Base-by-base conservation (phyloP, 2,329 filamentous ascomycete species). In the Penicillium verrucosum region DNA sequence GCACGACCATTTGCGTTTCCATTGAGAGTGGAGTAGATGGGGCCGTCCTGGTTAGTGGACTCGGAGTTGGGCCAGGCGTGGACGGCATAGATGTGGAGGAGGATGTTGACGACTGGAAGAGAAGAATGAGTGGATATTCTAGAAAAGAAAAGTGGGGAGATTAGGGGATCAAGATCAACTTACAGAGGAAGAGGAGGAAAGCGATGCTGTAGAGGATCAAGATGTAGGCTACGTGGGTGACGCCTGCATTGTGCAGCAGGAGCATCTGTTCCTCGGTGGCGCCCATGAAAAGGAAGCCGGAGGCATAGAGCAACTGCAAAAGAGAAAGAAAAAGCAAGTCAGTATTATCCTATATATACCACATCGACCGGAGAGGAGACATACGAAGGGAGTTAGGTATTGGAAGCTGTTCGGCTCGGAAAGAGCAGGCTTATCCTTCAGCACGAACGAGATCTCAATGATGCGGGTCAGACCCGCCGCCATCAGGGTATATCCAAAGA, bases 401-500 rank as follows among this genome's bases (percentile, higher is more conserved):
- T 90, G 87, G 73, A 87, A 90, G 70, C 86, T 89, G 69, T 87
- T 90, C 51, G 83, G 82, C 61, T 91, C 83, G 37, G 82, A 81
- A 1, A 89, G 65, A 8, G 85, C 82, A 51, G 81, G 80, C 63
- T 82, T 81, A 72, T 99, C 94, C 62, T 80, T 84, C 54, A 97
- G 80, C 0, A 99, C 82, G 70, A 99, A 97, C 1, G 89, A 84
- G 66, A 99, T 89, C 76, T 99, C 94, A 51, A 99, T 88, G 54
- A 97, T 90, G 51, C 94, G 85, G 0, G 89, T 85, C 12, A 91
- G 57, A 16, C 93, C 94, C 4, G 89, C 92, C 0, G 85, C 90
- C 92, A 99, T 97, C 40, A 99, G 81, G 0, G 91, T 96, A 72
- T 96, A 97, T 12, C 94, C 94, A 68, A 99, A 99, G 62, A 94